A percentile compares a stretch with the other conserved stretches of the same genome.
Conservation (phyloP, 148 eudicot species). For the Drosera capensis region DNA sequence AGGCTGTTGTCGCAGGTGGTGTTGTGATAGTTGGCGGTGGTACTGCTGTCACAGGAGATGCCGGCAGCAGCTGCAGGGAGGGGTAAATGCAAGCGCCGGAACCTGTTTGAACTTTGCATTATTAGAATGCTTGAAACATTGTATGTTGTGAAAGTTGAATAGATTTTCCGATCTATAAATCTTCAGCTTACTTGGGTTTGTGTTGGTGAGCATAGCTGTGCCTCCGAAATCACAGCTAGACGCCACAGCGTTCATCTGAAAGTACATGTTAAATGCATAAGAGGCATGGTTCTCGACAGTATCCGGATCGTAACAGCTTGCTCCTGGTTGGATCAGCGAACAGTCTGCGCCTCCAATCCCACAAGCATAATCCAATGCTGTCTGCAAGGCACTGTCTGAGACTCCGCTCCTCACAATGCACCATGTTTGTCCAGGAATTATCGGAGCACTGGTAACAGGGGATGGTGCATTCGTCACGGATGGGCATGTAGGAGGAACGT, state of each 20-base stretch:
- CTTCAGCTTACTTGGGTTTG: conserved; percentile 67
- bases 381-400: conserved; percentile 32
- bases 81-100: conserved; percentile 63
- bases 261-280: conserved; percentile 75
- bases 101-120: conserved; percentile 30
- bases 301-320: conserved; percentile 59
- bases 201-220: conserved; percentile 37
- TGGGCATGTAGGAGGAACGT: conserved; percentile 26
- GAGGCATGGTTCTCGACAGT: conserved; percentile 73
- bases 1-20: conserved; percentile 24
- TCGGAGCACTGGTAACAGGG: conserved; percentile 15
- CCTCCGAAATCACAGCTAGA: conserved; percentile 93
- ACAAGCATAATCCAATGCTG: conserved; percentile 82
- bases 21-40: conserved; percentile 13
- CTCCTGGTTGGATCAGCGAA: conserved; percentile 53
- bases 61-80: conserved; percentile 14
- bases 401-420: conserved; percentile 65
- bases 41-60: conserved; percentile 16
- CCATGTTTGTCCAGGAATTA: conserved; percentile 55
- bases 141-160: neutral
- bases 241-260: conserved; percentile 53
- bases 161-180: neutral
- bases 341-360: conserved; percentile 84
- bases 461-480: conserved; percentile 14
- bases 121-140: neutral